Base-by-base conservation (phyloP, 208 protist species). In the Leishmania mexicana region DNA sequence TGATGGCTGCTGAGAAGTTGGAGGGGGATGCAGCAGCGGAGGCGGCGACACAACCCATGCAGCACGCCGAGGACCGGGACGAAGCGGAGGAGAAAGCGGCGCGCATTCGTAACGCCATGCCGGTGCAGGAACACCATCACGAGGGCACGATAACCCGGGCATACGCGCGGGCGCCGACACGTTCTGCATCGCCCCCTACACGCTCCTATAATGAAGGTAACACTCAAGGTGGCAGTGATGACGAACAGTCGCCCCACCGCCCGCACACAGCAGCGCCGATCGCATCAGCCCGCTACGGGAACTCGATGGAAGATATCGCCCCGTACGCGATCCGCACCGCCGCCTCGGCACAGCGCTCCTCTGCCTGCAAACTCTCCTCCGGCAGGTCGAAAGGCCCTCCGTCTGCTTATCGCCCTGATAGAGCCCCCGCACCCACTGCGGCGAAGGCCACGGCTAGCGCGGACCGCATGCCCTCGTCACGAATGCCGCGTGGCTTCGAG, bases 401-500 rank as follows among this genome's bases (percentile, higher is more conserved):
- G 45, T 21, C 68, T 53, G 45, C 68, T 10, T 2, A 28, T 17
- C 21, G 10, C 28, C 45, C 68, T 38, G 24, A n/a, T 31, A 19
- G 10, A 42, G 17, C 38, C 8, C 2, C 54, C 2, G 31, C 72
- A 2, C 7, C 24, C 28, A 2, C 21, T 0, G 19, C n/a, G 11
- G 38, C 15, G 5, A 51, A 24, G 24, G n/a, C 19, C 2, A 40
- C 71, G 2, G 13, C 28, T 5, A 54, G 17, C 17, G 42, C n/a
- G 19, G 19, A 7, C 42, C 72, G n/a, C 31, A 40, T 15, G 19
- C 2, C 31, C 72, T 35, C 31, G 13, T 0, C 31, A 1, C 17
- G 47, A 24, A 10, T 35, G 13, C 89, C 86, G 65, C 75, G 70
- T 5, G 86, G 78, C 15, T 91, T 90, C 75, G 84, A 88, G 40